Base-by-base conservation (phyloP, 768 basidiomycete species). In the Boletus sp. region DNA sequence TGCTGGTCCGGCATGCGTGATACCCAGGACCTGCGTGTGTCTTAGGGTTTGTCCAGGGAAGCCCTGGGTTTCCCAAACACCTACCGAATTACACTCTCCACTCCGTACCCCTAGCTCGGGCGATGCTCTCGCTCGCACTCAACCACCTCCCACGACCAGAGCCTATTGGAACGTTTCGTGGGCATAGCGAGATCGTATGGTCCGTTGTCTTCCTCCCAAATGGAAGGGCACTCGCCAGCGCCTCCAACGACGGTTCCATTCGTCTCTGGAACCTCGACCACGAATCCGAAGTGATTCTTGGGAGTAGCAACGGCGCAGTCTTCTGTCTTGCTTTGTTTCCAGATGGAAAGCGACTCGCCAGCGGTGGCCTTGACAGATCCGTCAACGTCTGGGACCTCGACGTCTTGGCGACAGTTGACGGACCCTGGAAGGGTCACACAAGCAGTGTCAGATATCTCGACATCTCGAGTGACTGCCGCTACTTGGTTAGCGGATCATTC, bases 51-150 rank as follows among this genome's bases (percentile, higher is more conserved):
- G 61, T 63, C 57, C 64, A 57, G 50, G 51, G 56, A 19, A 55
- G 69, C 66, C 64, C 62, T 64, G 56, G 53, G 53, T 61, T 53
- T 53, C 56, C 41, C 56, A 61, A 64, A 55, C 54, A 43, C 57
- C 59, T 50, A 57, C 64, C 56, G 56, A 69, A 58, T 57, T 50
- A 48, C 55, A 37, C 58, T 58, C 57, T 51, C 57, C 53, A 59
- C 56, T 57, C 62, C 43, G 46, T 45, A 47, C 64, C 64, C 64
- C 61, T 69, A 64, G 64, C 53, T 56, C 33, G 43, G 55, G 52
- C 56, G 54, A 67, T 67, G 66, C 66, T 66, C 17, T 67, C 66
- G 61, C 67, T 67, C 67, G 64, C 66, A 43, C 59, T 69, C 64
- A 13, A 64, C 67, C 66, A 67, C 52, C 56, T 67, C 33, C 51